Base-by-base conservation (phyloP, 352 stramenopile genomes). In the Phytophthora chlamydospora region DNA sequence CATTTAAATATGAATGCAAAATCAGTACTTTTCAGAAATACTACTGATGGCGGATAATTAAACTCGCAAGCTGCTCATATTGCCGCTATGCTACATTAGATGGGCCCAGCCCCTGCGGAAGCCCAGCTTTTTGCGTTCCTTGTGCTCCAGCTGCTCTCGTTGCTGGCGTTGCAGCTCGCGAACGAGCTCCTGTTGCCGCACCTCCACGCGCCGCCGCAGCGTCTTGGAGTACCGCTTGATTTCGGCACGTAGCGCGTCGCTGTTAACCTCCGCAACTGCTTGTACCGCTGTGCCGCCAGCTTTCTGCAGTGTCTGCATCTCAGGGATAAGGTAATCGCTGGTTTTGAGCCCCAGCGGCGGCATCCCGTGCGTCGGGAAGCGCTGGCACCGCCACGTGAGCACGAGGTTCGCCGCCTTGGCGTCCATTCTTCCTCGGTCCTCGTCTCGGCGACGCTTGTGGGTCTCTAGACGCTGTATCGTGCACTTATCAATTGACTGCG, bases 361-460 rank as follows among this genome's bases (percentile, higher is more conserved):
- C 31, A 87, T 74, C n/a, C 60, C 66, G n/a, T 79, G 58, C 4
- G 66, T 85, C 4, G 62, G 63, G 51, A 89, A 87, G 0, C 73
- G 71, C 62, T 86, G 80, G 16, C 72, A 77, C 6, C 77, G 52
- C 67, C 68, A 79, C 1, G 67, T 70, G 6, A 48, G 43, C 43
- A 76, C 60, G 11, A 87, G 68, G 16, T 68, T 65, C 14, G 52
- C 21, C 2, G 74, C 71, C 10, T 75, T 72, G 1, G 57, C 44
- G 21, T 70, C 58, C 10, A 76, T 16, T 5, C 40, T 43, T 3
- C 24, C 14, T 39, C 53, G 47, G 11, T 73, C 64, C 3, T 60
- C 34, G 0, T 49, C 53, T 4, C 64, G 56, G n/a, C 51, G 40
- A 0, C 35, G 13, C 16, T 54, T 71, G 8, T 56, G 21, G 0